Evolutionary conservation across 2,329 filamentous ascomycete genomes (phyloP), one percentile per base, ranked within the genome.

Genomic region (Cryphonectria radicalis): DNA sequence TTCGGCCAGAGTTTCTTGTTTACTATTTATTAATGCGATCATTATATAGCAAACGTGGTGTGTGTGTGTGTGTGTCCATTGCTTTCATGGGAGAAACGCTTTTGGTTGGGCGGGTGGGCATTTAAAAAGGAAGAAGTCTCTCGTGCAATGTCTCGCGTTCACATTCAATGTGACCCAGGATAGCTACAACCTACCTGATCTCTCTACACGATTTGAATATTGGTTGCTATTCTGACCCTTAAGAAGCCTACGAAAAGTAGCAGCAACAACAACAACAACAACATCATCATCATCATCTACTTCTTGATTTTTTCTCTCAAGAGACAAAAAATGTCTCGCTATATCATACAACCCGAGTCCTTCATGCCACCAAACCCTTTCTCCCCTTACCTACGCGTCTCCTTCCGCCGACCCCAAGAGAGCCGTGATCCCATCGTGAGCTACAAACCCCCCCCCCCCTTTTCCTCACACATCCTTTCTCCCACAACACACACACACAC

Each of bases 401-500:
- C 64, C 43, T 73, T 73, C 70, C 72, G 72, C 50, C 70, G 63
- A 13, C 63, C 63, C 53, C 64, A 66, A 13, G 72, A 73, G 35
- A 67, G 63, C 69, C 69, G 69, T 25, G 64, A 72, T 22, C 70
- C 72, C 28, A 73, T 73, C 42, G 71, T 72, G 14, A 70, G 71
- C 57, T 40, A 37, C 35, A 59, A 19, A 22, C 14, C 17, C 11
- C 14, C 25, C 7, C 46, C 7, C 5, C 46, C n/a, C n/a, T n/a
- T n/a, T n/a, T 32, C 28, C 28, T 32, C 28, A 32, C 28, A 32
- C 17, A 40, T 11, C 5, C 5, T 37, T 37, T 37, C 35, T 4
- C 17, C 43, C 0, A 13, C 19, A 46, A 46, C 17, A 46, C 14
- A 46, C 42, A 46, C 35, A 37, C 35, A 37, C 35, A 37, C 35